A percentile compares a stretch with the other conserved stretches of the same genome.
phyloP scores from a whole-genome alignment of 2,329 filamentous ascomycete genomes.

The Pyrenochaeta sp. region DNA sequence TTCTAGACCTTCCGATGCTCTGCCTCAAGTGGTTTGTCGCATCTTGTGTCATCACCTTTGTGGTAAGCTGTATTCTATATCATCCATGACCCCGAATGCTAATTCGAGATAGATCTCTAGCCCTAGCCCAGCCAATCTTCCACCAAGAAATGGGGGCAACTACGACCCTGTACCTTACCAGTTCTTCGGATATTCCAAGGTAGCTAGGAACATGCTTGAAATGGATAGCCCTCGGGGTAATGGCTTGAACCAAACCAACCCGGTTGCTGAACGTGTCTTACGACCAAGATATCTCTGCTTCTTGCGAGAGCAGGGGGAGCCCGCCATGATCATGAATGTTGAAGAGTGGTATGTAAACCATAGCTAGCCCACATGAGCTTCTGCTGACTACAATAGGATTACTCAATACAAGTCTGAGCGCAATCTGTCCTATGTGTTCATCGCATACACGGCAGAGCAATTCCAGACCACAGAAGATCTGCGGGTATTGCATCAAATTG shows the following conservation, averaged over 20 bases:
- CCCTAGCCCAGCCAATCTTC: conserved; percentile 21
- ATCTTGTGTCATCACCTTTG: conserved; percentile 30
- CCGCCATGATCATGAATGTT: conserved; percentile 31
- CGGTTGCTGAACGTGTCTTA: conserved; percentile 35
- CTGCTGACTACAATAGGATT: conserved; percentile 15
- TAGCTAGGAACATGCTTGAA: conserved; percentile 39
- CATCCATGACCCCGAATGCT: not conserved
- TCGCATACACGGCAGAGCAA: conserved; percentile 54
- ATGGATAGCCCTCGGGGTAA: conserved; percentile 16
- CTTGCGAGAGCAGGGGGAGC: conserved; percentile 24
- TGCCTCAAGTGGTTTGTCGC: conserved; percentile 42
- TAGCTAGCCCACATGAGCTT: not conserved
- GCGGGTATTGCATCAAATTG: conserved; percentile 45
- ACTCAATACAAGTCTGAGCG: conserved; percentile 27
- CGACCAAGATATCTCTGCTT: conserved; percentile 42
- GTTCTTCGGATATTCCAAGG: conserved; percentile 42
- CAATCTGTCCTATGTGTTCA: conserved; percentile 49
- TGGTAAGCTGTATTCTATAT: conserved; percentile 22
- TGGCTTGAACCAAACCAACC: conserved; percentile 24
- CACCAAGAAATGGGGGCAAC: conserved; percentile 27
- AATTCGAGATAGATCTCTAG: conserved; percentile 28
- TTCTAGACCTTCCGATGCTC: conserved; percentile 32
- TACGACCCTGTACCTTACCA: conserved; percentile 41
- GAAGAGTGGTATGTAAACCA: conserved; percentile 33
- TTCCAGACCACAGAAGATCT: conserved; percentile 45